These are phyloP conservation scores for Punica granatum DNA, from an alignment of 345 rosid species.

Conservation along the genomic window DNA sequence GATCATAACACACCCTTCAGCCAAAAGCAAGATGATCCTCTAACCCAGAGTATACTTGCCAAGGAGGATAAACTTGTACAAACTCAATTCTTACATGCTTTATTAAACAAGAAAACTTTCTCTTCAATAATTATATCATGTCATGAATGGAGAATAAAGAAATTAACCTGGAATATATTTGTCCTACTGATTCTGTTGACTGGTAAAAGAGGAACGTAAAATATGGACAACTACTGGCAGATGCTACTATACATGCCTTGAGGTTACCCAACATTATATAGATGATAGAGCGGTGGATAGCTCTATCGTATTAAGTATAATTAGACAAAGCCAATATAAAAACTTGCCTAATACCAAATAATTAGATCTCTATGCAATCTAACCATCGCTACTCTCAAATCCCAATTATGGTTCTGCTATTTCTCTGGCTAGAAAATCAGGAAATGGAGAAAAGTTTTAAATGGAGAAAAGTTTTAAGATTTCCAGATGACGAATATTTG, in stretches of 20 bases:
- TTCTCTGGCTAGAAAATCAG: background rate
- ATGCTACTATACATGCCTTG: background rate
- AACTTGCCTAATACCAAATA: too few species aligned
- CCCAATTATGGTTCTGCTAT: background rate
- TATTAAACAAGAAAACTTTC: too few species aligned
- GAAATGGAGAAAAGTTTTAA: background rate
- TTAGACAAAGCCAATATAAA: too few species aligned
- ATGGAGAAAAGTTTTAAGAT: too few species aligned
- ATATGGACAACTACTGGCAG: background rate
- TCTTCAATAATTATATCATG: background rate
- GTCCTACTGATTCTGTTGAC: background rate
- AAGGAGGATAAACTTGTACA: background rate
- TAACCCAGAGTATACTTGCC: background rate
- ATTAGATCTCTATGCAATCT: too few species aligned
- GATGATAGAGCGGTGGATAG: background rate
- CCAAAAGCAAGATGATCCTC: background rate
- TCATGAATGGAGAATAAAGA: background rate
- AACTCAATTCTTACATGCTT: too few species aligned
- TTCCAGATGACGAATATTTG: background rate
- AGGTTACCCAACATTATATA: too few species aligned
- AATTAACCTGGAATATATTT: background rate
- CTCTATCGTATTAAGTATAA: background rate
- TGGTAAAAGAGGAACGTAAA: background rate
- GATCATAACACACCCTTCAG: background rate
- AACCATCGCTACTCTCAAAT: background rate